Conservation (phyloP, 75 land plant species). For the Selaginella moellendorffii region DNA sequence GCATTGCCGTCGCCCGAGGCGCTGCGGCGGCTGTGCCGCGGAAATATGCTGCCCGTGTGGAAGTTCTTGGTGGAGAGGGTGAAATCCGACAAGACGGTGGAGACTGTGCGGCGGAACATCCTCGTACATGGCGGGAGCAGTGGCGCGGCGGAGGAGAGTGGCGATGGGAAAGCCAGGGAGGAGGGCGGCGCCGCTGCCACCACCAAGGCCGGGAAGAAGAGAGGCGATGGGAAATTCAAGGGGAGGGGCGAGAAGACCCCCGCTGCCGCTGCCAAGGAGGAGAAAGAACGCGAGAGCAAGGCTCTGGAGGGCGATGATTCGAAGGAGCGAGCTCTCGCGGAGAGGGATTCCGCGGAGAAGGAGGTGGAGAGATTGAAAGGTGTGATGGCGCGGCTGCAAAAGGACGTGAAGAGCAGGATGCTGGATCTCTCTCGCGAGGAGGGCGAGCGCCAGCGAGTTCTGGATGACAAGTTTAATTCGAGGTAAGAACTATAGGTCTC, state of each 20-base stretch:
- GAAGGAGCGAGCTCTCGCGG: conserved; percentile 58
- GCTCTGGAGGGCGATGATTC: conserved; percentile 22
- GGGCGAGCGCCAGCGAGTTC: conserved; percentile 69
- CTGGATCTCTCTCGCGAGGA: conserved; percentile 81
- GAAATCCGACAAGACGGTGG: conserved; percentile 90
- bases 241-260: neutral
- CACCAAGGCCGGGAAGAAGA: neutral
- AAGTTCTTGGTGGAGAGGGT: conserved; percentile 59
- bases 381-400: conserved; percentile 50
- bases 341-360: conserved; percentile 70
- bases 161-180: conserved; percentile 6
- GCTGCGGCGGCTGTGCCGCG: conserved; percentile 68
- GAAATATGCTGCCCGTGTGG: conserved; percentile 91
- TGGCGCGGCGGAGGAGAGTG: conserved; percentile 1
- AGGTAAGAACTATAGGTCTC: conserved; percentile 28
- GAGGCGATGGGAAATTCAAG: neutral
- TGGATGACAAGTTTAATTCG: conserved; percentile 67
- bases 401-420: conserved; percentile 75
- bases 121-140: conserved; percentile 49
- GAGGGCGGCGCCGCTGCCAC: too few relatives aligned
- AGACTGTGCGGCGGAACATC: conserved; percentile 60
- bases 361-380: conserved; percentile 81
- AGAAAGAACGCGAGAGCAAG: conserved; percentile 6
- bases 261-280: neutral
- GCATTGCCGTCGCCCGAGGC: conserved; percentile 49